phyloP scores from a whole-genome alignment of 2,329 filamentous ascomycete species.

The Paecilomyces sp. region DNA sequence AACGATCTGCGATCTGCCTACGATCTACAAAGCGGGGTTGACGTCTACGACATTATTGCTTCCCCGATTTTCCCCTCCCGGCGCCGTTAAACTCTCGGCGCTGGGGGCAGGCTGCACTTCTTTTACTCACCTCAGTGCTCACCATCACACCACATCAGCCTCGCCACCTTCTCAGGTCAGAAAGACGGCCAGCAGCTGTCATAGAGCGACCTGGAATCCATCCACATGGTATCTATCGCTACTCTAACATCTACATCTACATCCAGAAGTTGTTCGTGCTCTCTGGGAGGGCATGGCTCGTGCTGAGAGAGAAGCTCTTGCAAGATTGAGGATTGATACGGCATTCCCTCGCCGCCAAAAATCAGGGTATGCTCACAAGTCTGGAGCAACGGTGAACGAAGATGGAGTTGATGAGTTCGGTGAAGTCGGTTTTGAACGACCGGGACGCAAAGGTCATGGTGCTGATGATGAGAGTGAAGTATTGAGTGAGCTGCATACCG shows the following conservation, averaged over 20 bases:
- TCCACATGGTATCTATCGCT: constrained; percentile 2
- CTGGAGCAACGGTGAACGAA: constrained; percentile 19
- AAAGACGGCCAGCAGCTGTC: background rate
- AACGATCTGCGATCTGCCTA: background rate
- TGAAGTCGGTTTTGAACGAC: constrained; percentile 27
- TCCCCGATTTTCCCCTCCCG: background rate
- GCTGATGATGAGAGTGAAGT: constrained; percentile 34
- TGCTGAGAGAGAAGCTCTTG: constrained; percentile 24
- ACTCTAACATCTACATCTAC: constrained; percentile 7
- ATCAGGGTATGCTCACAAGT: constrained; percentile 17
- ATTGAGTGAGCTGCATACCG: constrained; percentile 32
- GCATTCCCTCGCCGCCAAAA: constrained; percentile 22
- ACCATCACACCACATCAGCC: background rate
- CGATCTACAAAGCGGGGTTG: background rate
- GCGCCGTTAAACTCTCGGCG: background rate
- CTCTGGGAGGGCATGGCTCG: constrained; percentile 31
- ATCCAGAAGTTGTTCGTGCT: constrained; percentile 11
- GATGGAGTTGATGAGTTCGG: constrained; percentile 31
- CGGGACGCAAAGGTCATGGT: constrained; percentile 24
- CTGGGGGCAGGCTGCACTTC: background rate
- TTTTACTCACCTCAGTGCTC: background rate
- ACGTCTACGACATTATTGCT: background rate
- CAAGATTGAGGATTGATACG: constrained; percentile 33
- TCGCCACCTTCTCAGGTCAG: background rate
- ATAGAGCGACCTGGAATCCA: background rate